Conservation (phyloP, 2,329 filamentous ascomycete genomes). For the Emergomyces pasteurianus region DNA sequence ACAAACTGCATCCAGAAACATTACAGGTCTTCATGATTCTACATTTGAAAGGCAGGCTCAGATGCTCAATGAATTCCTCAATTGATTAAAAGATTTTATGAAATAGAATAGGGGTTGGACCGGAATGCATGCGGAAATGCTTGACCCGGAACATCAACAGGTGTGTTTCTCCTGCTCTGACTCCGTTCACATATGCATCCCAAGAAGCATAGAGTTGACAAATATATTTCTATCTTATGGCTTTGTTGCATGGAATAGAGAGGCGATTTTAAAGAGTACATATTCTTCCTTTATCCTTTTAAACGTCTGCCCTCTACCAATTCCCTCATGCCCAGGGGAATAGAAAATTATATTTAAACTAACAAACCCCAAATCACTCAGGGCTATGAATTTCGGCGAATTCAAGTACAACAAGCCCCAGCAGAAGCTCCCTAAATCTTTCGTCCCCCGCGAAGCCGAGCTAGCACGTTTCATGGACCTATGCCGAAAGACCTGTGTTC, state of each 20-base stretch:
- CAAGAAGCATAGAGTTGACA: background rate
- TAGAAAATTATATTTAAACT: background rate
- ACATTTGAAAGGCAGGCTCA: background rate
- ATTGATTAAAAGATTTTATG: background rate
- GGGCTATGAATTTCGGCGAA: constrained; percentile 84
- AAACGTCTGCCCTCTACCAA: background rate
- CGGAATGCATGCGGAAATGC: constrained; percentile 72
- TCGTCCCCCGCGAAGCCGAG: constrained; percentile 48
- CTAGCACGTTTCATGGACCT: constrained; percentile 55
- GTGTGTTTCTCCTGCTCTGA: constrained; percentile 33
- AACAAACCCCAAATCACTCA: constrained; percentile 25
- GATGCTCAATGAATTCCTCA: background rate
- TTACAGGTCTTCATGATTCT: background rate
- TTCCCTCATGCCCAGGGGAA: background rate
- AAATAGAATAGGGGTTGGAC: constrained; percentile 75
- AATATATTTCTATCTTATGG: background rate
- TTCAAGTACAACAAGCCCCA: constrained; percentile 57
- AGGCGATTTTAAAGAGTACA: constrained; percentile 83
- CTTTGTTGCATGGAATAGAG: constrained; percentile 36
- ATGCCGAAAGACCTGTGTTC: constrained; percentile 62
- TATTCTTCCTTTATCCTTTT: constrained; percentile 10
- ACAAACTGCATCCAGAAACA: background rate
- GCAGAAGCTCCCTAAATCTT: constrained; percentile 60
- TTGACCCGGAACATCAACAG: constrained; percentile 73
- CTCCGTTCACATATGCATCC: background rate